Conservation (phyloP, 2,329 filamentous ascomycete species). For the Metarhizium album region DNA sequence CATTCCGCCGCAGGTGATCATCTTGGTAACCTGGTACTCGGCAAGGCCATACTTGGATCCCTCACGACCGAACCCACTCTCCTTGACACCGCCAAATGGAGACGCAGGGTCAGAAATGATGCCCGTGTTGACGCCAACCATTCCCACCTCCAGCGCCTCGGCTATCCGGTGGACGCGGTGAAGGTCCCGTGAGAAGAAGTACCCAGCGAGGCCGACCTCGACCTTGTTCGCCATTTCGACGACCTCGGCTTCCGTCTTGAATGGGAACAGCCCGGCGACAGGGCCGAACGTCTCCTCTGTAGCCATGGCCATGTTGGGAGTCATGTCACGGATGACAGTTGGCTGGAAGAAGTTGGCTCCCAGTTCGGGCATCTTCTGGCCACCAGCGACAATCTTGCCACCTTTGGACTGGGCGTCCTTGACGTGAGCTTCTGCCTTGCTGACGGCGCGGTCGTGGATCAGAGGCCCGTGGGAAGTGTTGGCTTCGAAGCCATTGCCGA, state of each 20-base stretch:
- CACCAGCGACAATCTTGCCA: conserved; percentile 63
- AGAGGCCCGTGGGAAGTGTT: conserved; percentile 70
- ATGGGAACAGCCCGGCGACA: conserved; percentile 80
- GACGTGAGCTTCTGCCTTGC: conserved; percentile 72
- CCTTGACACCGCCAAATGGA: conserved; percentile 71
- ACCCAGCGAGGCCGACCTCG: conserved; percentile 83
- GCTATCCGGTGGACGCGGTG: conserved; percentile 50
- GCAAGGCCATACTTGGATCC: conserved; percentile 67
- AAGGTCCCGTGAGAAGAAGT: conserved; percentile 71
- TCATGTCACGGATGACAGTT: conserved; percentile 84
- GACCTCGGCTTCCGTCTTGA: conserved; percentile 81
- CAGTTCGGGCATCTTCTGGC: conserved; percentile 60
- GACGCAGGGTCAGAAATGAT: conserved; percentile 46
- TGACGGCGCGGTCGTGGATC: conserved; percentile 73
- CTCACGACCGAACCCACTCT: conserved; percentile 72
- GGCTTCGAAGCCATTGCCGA: conserved; percentile 62
- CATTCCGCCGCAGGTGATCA: conserved; percentile 43
- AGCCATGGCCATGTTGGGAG: conserved; percentile 69
- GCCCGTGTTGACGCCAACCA: conserved; percentile 79
- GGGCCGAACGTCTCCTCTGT: conserved; percentile 93
- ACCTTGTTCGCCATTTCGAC: conserved; percentile 70
- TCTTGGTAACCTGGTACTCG: conserved; percentile 69
- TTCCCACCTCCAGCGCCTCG: conserved; percentile 68
- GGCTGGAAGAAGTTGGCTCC: conserved; percentile 83
- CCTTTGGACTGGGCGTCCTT: conserved; percentile 70